phyloP scores from a whole-genome alignment of 306 rosid genomes.

The Carpinus fangiana region DNA sequence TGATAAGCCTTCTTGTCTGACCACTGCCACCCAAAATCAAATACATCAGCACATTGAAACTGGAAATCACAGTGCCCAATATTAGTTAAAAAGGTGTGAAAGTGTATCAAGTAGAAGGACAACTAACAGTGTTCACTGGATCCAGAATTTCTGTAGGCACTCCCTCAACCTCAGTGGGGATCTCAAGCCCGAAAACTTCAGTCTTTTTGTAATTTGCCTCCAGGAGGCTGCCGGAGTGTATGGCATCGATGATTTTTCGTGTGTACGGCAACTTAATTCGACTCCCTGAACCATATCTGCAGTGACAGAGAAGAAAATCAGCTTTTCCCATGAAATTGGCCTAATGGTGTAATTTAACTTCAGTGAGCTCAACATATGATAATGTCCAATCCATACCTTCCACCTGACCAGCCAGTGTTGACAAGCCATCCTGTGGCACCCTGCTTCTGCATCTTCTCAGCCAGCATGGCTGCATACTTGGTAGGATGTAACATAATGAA shows the following conservation, averaged over 20 bases:
- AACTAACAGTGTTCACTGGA: slow-evolving; percentile 75
- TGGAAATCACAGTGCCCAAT: neutral
- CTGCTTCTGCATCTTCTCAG: slow-evolving; percentile 87
- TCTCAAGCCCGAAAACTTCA: slow-evolving; percentile 71
- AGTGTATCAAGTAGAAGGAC: neutral
- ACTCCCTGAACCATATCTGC: slow-evolving; percentile 76
- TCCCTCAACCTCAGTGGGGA: slow-evolving; percentile 70
- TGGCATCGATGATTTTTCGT: slow-evolving; percentile 80
- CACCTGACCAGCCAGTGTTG: slow-evolving; percentile 94
- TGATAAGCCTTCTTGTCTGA: slow-evolving; percentile 57
- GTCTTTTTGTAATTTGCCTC: slow-evolving; percentile 57
- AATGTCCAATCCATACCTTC: slow-evolving; percentile 49
- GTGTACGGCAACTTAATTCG: slow-evolving; percentile 79
- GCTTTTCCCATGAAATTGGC: neutral
- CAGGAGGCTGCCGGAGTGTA: slow-evolving; percentile 74
- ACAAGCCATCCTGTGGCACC: slow-evolving; percentile 97
- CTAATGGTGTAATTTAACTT: neutral
- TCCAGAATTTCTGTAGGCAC: slow-evolving; percentile 80
- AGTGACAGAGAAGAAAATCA: neutral
- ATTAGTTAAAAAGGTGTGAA: neutral
- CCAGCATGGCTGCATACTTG: slow-evolving; percentile 86
- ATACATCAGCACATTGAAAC: neutral
- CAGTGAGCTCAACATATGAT: neutral
- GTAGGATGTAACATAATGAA: slow-evolving; percentile 93
- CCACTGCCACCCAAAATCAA: slow-evolving; percentile 57